Conservation (phyloP, 108 stramenopile species). For the Schizochytrium sp. region DNA sequence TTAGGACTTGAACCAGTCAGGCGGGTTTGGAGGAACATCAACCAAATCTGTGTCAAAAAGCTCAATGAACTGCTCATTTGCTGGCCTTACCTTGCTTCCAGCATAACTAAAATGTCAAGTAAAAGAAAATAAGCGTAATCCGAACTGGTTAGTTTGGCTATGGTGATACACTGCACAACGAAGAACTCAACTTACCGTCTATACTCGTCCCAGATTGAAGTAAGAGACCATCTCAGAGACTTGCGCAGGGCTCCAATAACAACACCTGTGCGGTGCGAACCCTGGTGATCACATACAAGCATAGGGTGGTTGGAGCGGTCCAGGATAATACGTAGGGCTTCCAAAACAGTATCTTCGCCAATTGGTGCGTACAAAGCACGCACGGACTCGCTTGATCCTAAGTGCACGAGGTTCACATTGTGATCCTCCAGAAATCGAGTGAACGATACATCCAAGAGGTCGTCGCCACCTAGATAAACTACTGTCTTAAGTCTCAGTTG, state of each 20-base stretch:
- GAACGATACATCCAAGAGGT: slow-evolving; percentile 39
- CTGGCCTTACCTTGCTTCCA: slow-evolving; percentile 51
- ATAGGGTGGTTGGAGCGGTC: slow-evolving; percentile 23
- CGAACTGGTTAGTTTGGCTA: not conserved
- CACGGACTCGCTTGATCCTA: slow-evolving; percentile 32
- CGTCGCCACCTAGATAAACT: not conserved
- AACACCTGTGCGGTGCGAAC: slow-evolving; percentile 48
- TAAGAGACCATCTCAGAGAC: slow-evolving; percentile 35
- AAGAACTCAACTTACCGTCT: not conserved
- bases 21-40: slow-evolving; percentile 43
- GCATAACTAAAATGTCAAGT: not conserved
- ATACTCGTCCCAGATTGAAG: slow-evolving; percentile 49
- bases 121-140: not conserved
- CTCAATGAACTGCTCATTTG: slow-evolving; percentile 60
- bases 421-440: slow-evolving; percentile 42
- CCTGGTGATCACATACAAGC: slow-evolving; percentile 56
- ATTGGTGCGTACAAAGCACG: slow-evolving; percentile 37
- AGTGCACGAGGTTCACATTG: slow-evolving; percentile 33
- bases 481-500: slow-evolving; percentile 13
- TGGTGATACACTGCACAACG: not conserved
- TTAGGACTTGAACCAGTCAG: slow-evolving; percentile 57
- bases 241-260: slow-evolving; percentile 35
- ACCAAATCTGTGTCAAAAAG: slow-evolving; percentile 55
- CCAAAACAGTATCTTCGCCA: slow-evolving; percentile 33
- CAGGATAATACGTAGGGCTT: slow-evolving; percentile 49